Percentiles rank a stretch among this genome's conserved stretches.
These are phyloP conservation scores for Eucalyptus caleyi DNA, from an alignment of 345 rosid genomes.

Conservation along the genomic window DNA sequence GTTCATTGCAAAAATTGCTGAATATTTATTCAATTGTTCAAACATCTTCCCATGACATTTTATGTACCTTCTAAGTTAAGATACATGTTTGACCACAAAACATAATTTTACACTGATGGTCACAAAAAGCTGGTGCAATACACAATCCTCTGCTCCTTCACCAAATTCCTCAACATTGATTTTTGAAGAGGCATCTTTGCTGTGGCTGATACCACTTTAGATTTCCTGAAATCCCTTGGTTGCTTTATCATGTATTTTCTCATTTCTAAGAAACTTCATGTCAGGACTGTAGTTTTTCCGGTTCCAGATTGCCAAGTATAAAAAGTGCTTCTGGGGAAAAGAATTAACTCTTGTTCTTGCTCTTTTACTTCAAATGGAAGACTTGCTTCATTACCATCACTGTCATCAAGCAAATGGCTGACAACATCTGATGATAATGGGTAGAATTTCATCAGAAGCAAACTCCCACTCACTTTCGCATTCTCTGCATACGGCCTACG, in stretches of 20 bases:
- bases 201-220: not conserved
- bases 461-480: slow-evolving; percentile 32
- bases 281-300: slow-evolving; percentile 43
- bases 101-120: slow-evolving; percentile 35
- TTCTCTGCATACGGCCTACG: slow-evolving; percentile 13
- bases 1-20: not conserved
- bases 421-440: slow-evolving; percentile 15
- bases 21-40: not conserved
- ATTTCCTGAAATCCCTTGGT: slow-evolving; percentile 1
- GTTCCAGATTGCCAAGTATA: slow-evolving; percentile 37
- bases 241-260: slow-evolving; percentile 12
- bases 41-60: not conserved
- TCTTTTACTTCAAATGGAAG: slow-evolving; percentile 45
- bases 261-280: slow-evolving; percentile 28
- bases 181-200: not conserved
- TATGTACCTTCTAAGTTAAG: slow-evolving; percentile 28
- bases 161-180: not conserved
- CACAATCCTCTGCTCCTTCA: not conserved
- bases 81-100: slow-evolving; percentile 31
- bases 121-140: slow-evolving; percentile 37
- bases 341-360: slow-evolving; percentile 24
- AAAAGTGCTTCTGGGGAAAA: slow-evolving; percentile 25
- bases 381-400: slow-evolving; percentile 21
- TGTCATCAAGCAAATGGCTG: slow-evolving; percentile 24
- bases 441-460: slow-evolving; percentile 42